Conservation (phyloP, 2,329 filamentous ascomycete genomes). For the Penicillium paneum region DNA sequence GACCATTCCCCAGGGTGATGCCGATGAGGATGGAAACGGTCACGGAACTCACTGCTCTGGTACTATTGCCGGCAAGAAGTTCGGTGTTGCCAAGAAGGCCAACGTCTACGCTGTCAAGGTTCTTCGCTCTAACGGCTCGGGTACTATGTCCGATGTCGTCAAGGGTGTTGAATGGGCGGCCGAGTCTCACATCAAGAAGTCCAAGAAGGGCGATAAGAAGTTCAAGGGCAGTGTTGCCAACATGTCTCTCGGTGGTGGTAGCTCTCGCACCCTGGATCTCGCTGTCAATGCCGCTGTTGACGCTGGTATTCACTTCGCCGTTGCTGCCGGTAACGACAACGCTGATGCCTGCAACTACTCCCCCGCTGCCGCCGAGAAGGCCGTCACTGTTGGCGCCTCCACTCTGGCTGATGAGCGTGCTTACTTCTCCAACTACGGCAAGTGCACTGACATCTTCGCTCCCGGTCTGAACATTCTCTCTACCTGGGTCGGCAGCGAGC, state of each 20-base stretch:
- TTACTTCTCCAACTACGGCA: slow-evolving; percentile 99
- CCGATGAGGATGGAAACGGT: slow-evolving; percentile 90
- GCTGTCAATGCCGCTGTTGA: slow-evolving; percentile 92
- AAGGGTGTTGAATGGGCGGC: slow-evolving; percentile 97
- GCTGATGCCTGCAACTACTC: slow-evolving; percentile 99
- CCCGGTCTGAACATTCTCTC: slow-evolving; percentile 95
- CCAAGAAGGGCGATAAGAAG: slow-evolving; percentile 79
- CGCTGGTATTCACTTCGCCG: slow-evolving; percentile 92
- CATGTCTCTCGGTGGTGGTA: slow-evolving; percentile 98
- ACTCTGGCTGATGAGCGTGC: slow-evolving; percentile 92
- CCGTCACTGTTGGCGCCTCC: slow-evolving; percentile 93
- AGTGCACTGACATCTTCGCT: slow-evolving; percentile 99
- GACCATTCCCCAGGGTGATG: slow-evolving; percentile 83
- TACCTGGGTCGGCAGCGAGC: slow-evolving; percentile 96
- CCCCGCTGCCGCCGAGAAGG: slow-evolving; percentile 84
- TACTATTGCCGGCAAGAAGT: slow-evolving; percentile 96
- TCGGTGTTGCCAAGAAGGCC: slow-evolving; percentile 99
- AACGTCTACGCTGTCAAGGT: slow-evolving; percentile 97
- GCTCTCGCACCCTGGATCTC: slow-evolving; percentile 84
- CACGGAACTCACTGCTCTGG: slow-evolving; percentile 99
- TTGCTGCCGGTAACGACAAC: slow-evolving; percentile 98
- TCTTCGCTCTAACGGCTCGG: slow-evolving; percentile 92
- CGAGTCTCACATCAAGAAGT: slow-evolving; percentile 70
- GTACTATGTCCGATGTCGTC: slow-evolving; percentile 97
- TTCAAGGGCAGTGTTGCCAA: slow-evolving; percentile 99